These are phyloP conservation scores for Torulaspora indica DNA, from an alignment of 805 yeast genomes.

Conservation along the genomic window DNA sequence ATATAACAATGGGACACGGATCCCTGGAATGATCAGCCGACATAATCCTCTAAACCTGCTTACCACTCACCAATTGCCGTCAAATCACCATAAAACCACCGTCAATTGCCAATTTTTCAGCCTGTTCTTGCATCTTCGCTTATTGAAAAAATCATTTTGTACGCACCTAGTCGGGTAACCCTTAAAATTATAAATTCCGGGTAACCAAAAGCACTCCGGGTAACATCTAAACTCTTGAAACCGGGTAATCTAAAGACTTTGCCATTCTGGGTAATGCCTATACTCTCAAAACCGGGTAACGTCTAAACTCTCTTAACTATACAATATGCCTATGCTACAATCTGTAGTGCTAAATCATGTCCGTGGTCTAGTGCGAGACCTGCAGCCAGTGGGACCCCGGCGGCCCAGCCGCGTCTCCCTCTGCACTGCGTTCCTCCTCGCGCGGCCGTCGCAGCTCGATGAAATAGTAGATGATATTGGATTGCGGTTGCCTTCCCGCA, in stretches of 20 bases:
- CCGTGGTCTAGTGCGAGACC: not conserved
- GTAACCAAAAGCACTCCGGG: no score
- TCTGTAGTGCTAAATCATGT: no score
- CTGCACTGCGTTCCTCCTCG: not conserved
- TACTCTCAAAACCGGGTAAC: no score
- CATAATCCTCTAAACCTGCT: slow-evolving; percentile 39
- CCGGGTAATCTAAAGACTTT: no score
- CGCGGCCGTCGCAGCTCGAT: slow-evolving; percentile 8
- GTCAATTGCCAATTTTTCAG: slow-evolving; percentile 3
- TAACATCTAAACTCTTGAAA: no score
- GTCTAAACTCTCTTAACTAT: no score
- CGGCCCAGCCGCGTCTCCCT: not conserved
- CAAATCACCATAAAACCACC: not conserved
- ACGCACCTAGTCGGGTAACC: no score
- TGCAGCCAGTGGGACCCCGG: not conserved
- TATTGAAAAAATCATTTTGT: not conserved
- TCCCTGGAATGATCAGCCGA: slow-evolving; percentile 98
- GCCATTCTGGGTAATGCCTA: no score
- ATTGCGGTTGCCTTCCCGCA: slow-evolving; percentile 1
- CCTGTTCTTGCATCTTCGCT: not conserved
- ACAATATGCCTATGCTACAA: no score
- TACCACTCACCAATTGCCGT: no score
- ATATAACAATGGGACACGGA: slow-evolving; percentile 95
- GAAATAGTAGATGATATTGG: slow-evolving; percentile 4
- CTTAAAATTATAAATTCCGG: no score